Evolutionary conservation across 1,284 basidiomycete genomes (phyloP), one percentile per base, ranked within the genome.

Genomic region (Coriolopsis trogii): DNA sequence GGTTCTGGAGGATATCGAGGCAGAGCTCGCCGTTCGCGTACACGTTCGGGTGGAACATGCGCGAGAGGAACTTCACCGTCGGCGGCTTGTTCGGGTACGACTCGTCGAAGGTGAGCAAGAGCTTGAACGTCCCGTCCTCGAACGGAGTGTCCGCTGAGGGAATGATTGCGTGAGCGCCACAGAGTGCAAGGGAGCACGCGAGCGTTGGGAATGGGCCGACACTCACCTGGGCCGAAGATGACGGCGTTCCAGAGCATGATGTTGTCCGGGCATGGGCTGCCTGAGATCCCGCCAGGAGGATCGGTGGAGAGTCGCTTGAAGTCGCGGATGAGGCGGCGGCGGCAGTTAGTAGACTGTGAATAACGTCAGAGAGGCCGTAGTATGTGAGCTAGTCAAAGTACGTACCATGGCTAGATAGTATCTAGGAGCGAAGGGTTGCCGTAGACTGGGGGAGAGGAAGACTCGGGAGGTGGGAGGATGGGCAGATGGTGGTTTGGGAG

Each of bases 161-260:
- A 40, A 23, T 55, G 41, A 36, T 18, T 28, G 41, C 40, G 23
- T 33, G 5, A 26, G 26, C 43, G 43, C 39, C 12, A 33, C n/a
- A n/a, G n/a, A n/a, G n/a, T 23, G 28, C 13, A 6, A 40, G 38
- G 21, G 34, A 20, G 41, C 43, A 45, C 34, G 26, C 36, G 29
- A 23, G 33, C 18, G 42, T 24, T 8, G n/a, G 24, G 33, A 10
- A 18, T 12, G 9, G 28, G 15, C 1, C 15, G 16, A 2, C 7
- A 74, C 87, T 64, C 53, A 93, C 95, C 90, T 71, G 96, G 96
- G 0, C 96, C 96, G 68, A 99, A 98, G 62, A 99, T 99, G 60
- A 99, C 96, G 2, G 96, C 96, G 67, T 99, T 98, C 96, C 96
- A 99, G 10, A 98, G 80, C 93, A 98, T 96, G 70, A 99, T 96